Evolutionary conservation across 257 asterid genomes (phyloP).

Genomic region (Paulownia fortunei): DNA sequence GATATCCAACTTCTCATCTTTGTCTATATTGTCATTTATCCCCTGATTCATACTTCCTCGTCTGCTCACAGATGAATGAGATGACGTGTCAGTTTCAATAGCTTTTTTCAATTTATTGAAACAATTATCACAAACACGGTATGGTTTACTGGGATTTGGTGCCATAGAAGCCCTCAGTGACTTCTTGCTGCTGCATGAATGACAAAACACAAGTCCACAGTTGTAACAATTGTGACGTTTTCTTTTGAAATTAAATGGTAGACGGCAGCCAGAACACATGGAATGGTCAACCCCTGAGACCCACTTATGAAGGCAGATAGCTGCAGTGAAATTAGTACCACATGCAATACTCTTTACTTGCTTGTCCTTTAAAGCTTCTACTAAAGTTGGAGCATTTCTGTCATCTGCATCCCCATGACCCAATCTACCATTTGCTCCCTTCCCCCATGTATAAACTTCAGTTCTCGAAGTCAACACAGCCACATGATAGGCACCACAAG

Average conservation of each 20-base stretch:
- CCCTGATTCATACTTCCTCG: constrained; percentile 71
- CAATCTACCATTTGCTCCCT: constrained; percentile 92
- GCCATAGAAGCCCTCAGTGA: constrained; percentile 93
- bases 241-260: constrained; percentile 85
- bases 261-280: constrained; percentile 93
- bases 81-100: constrained; percentile 63
- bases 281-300: constrained; percentile 91
- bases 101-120: constrained; percentile 75
- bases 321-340: constrained; percentile 88
- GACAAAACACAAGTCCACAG: constrained; percentile 92
- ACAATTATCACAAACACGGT: constrained; percentile 91
- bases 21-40: constrained; percentile 50
- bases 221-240: constrained; percentile 96
- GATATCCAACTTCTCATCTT: constrained; percentile 59
- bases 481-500: constrained; percentile 96
- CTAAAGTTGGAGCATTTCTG: constrained; percentile 72
- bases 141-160: constrained; percentile 85
- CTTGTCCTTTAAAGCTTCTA: constrained; percentile 89
- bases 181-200: constrained; percentile 95
- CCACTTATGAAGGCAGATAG: constrained; percentile 93
- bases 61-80: constrained; percentile 62
- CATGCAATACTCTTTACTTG: constrained; percentile 93
- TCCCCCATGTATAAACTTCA: constrained; percentile 97
- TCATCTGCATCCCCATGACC: constrained; percentile 93
- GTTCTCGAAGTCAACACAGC: constrained; percentile 87